These are phyloP conservation scores for Pleurotus djamor DNA, from an alignment of 768 basidiomycete species.

Conservation along the genomic window DNA sequence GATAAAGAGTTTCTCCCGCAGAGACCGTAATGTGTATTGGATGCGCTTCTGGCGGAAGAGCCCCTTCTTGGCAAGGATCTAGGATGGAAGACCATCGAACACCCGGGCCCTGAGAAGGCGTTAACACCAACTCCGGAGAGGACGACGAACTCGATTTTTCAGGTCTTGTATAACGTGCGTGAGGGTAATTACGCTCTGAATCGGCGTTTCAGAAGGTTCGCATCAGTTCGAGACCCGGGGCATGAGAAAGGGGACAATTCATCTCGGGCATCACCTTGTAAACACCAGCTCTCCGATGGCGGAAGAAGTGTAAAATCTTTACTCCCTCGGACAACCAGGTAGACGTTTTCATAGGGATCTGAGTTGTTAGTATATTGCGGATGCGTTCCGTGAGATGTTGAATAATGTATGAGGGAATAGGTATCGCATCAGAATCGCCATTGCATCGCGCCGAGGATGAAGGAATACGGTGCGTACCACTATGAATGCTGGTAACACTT, in stretches of 20 bases:
- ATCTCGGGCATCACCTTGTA: constrained; percentile 53
- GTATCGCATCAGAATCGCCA: not conserved
- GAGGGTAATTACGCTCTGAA: constrained; percentile 60
- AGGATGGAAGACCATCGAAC: constrained; percentile 84
- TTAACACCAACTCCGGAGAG: constrained; percentile 21
- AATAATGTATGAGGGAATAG: not conserved
- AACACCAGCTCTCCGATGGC: constrained; percentile 84
- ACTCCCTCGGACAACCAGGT: constrained; percentile 78
- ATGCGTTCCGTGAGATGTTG: not conserved
- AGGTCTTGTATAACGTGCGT: constrained; percentile 54
- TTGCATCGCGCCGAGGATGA: too few species aligned
- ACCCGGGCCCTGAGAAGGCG: constrained; percentile 27
- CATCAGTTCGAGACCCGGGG: too few species aligned
- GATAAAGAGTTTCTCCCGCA: constrained; percentile 80
- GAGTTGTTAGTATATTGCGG: not conserved
- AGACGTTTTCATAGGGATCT: constrained; percentile 95
- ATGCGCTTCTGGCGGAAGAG: constrained; percentile 49
- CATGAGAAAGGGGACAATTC: not conserved
- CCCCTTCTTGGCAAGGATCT: constrained; percentile 49
- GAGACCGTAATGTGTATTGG: constrained; percentile 66
- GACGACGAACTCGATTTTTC: constrained; percentile 33
- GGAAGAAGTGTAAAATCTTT: constrained; percentile 88
- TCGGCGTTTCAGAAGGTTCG: not conserved
- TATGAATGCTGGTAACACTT: constrained; percentile 85
- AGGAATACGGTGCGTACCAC: constrained; percentile 44